Percentiles rank a stretch among this genome's conserved stretches.
Conservation (phyloP, 345 rosid genomes). For the Dipteronia dyeriana region DNA sequence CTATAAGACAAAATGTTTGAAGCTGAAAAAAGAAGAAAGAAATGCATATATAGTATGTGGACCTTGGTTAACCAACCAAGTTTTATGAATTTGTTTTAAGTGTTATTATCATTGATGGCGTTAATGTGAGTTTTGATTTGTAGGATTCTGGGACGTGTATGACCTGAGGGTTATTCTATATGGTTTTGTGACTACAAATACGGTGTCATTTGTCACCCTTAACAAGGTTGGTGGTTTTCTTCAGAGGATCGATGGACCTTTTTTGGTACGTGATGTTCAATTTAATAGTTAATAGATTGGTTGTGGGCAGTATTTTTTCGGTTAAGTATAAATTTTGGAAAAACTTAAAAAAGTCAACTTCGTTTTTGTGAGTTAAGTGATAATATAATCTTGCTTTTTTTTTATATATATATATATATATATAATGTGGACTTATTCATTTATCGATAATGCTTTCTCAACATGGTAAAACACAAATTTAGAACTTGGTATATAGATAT, state of each 20-base stretch:
- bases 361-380: background rate
- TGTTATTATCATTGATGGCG: background rate
- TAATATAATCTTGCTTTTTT: background rate
- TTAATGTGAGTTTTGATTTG: constrained; percentile 5
- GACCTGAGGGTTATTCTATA: constrained; percentile 96
- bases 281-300: background rate
- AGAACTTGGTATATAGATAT: too few relatives aligned
- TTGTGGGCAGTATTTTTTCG: background rate
- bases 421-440: background rate
- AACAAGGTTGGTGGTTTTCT: constrained; percentile 96
- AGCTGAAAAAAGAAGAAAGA: too few relatives aligned
- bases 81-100: constrained; percentile 43
- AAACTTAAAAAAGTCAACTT: background rate
- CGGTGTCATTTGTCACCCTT: constrained; percentile 84
- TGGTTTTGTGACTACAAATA: constrained; percentile 99
- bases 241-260: constrained; percentile 95
- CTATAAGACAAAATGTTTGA: too few relatives aligned
- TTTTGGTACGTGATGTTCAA: constrained; percentile 36
- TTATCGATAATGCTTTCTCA: too few relatives aligned
- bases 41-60: constrained; percentile 48
- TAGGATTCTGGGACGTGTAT: constrained; percentile 99
- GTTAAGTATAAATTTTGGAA: constrained; percentile 15
- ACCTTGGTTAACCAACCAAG: constrained; percentile 91
- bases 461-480: too few relatives aligned
- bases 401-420: too few relatives aligned